Conservation (phyloP, 2,329 filamentous ascomycete species). For the Dactylonectria macrodidyma region DNA sequence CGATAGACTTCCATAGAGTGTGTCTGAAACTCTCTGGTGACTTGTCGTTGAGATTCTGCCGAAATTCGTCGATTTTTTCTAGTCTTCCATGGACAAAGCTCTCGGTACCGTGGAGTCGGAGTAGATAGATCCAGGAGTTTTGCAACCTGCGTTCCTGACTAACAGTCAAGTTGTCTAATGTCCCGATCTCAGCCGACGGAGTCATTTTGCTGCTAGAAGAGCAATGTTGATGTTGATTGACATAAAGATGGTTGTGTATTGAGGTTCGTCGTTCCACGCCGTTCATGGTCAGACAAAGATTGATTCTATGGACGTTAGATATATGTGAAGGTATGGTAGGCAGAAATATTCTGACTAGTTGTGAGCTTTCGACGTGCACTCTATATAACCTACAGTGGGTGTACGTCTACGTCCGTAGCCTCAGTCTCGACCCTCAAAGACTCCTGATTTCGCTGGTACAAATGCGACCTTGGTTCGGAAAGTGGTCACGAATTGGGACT, state of each 20-base stretch:
- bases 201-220: slow-evolving; percentile 26
- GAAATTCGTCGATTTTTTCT: slow-evolving; percentile 25
- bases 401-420: no score
- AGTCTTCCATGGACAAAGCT: not conserved
- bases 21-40: slow-evolving; percentile 32
- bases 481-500: slow-evolving; percentile 36
- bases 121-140: slow-evolving; percentile 39
- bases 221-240: not conserved
- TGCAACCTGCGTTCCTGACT: slow-evolving; percentile 35
- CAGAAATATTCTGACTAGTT: no score
- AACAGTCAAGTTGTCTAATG: slow-evolving; percentile 35
- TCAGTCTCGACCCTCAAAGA: no score
- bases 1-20: slow-evolving; percentile 34
- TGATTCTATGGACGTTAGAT: no score
- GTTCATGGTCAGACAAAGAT: no score
- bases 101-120: slow-evolving; percentile 32
- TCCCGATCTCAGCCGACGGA: slow-evolving; percentile 29
- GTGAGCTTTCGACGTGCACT: no score
- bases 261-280: no score
- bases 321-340: no score
- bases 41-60: slow-evolving; percentile 25
- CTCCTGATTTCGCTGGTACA: no score
- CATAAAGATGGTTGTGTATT: no score
- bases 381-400: no score
- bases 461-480: slow-evolving; percentile 30